Percentiles rank a stretch among this genome's conserved stretches.
Evolutionary conservation across 106 monocot species (phyloP).

Genomic region (Iris macrosiphon): DNA sequence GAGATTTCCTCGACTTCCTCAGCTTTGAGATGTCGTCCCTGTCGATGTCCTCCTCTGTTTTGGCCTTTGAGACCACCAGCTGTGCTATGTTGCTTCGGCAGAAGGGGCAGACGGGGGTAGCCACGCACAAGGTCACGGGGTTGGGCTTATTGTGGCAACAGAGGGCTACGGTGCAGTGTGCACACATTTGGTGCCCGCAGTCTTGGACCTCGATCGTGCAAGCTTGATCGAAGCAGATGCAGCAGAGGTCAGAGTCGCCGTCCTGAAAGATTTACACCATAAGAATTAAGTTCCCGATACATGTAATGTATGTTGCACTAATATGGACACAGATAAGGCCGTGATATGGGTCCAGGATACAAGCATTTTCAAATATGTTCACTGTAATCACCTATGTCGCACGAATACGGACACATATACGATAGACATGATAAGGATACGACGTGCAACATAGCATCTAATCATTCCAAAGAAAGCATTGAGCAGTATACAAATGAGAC

Average conservation of each 20-base stretch:
- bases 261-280: slow-evolving; percentile 22
- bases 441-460: no score
- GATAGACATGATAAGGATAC: no score
- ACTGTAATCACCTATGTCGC: no score
- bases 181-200: slow-evolving; percentile 43
- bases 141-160: slow-evolving; percentile 59
- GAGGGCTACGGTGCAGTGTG: slow-evolving; percentile 43
- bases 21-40: slow-evolving; percentile 4
- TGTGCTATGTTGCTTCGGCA: slow-evolving; percentile 49
- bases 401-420: no score
- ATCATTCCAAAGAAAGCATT: no score
- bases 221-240: slow-evolving; percentile 58
- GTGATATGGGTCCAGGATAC: no score
- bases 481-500: no score
- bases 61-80: slow-evolving; percentile 24
- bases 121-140: slow-evolving; percentile 10
- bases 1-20: slow-evolving; percentile 20
- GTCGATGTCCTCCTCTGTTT: background rate
- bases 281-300: no score
- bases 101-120: slow-evolving; percentile 46
- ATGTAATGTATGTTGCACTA: no score
- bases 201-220: slow-evolving; percentile 45
- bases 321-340: no score
- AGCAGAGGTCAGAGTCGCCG: slow-evolving; percentile 33
- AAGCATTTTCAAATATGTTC: no score